A percentile compares a stretch with the other conserved stretches of the same genome.
Evolutionary conservation across 2,329 filamentous ascomycete species (phyloP).

Genomic region (Cladophialophora bantiana): DNA sequence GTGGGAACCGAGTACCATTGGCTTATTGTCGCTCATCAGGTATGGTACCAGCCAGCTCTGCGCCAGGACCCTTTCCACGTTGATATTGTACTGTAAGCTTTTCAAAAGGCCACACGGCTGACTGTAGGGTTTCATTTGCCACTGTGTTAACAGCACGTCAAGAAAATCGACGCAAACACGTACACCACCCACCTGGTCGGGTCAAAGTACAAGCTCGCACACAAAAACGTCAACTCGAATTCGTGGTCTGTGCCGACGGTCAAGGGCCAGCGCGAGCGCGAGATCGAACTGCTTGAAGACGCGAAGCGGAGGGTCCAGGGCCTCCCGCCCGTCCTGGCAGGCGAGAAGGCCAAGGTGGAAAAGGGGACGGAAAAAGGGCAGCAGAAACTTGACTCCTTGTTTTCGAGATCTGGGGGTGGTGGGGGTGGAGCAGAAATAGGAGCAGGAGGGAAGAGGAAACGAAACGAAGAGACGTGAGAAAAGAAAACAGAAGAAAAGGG

Average conservation of each 20-base stretch:
- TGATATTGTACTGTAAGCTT: no score
- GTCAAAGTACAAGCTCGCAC: slow-evolving; percentile 1
- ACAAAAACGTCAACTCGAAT: background rate
- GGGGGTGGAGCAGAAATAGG: background rate
- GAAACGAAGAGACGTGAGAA: background rate
- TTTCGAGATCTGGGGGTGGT: slow-evolving; percentile 3
- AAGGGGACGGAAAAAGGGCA: background rate
- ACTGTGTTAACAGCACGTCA: background rate
- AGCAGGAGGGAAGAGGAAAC: background rate
- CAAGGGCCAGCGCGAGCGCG: background rate
- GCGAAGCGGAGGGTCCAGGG: background rate
- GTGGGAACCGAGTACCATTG: background rate
- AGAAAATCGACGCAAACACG: slow-evolving; percentile 2
- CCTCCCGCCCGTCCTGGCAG: background rate
- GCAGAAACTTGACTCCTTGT: background rate
- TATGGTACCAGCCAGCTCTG: background rate
- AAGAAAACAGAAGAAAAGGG: background rate
- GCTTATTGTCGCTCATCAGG: background rate
- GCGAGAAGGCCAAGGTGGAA: background rate
- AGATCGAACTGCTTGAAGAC: slow-evolving; percentile 1
- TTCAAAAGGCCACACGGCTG: background rate
- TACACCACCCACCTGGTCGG: background rate
- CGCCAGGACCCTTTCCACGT: background rate
- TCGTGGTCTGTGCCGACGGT: background rate
- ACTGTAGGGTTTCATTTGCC: background rate